These are phyloP conservation scores for Pleurotus giganteus DNA, from an alignment of 768 basidiomycete genomes.

Conservation along the genomic window DNA sequence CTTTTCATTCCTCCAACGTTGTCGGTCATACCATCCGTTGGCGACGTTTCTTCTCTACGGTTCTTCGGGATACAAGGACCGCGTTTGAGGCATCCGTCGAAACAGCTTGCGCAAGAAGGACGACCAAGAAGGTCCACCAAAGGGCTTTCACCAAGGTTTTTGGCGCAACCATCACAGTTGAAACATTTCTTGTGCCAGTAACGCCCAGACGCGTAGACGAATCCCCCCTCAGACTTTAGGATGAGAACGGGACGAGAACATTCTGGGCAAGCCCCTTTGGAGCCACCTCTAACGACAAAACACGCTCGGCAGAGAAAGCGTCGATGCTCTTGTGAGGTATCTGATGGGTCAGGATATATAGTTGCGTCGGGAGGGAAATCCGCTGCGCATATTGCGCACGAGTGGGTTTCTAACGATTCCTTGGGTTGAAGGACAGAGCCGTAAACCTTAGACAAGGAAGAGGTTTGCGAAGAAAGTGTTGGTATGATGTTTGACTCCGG, in stretches of 20 bases:
- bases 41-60: neutral
- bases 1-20: slow-evolving; percentile 47
- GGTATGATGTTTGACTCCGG: slow-evolving; percentile 62
- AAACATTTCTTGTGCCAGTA: slow-evolving; percentile 87
- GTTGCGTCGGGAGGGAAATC: slow-evolving; percentile 80
- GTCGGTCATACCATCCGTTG: slow-evolving; percentile 13
- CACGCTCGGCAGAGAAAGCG: slow-evolving; percentile 76
- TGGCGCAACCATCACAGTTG: slow-evolving; percentile 68
- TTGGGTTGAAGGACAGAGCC: slow-evolving; percentile 82
- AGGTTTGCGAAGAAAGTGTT: slow-evolving; percentile 46
- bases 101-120: slow-evolving; percentile 79
- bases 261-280: slow-evolving; percentile 67
- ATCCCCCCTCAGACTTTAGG: slow-evolving; percentile 75
- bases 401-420: slow-evolving; percentile 66
- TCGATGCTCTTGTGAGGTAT: slow-evolving; percentile 28
- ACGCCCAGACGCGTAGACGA: slow-evolving; percentile 64
- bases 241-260: slow-evolving; percentile 73
- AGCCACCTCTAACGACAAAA: slow-evolving; percentile 70
- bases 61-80: slow-evolving; percentile 47
- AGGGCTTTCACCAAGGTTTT: slow-evolving; percentile 69
- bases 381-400: slow-evolving; percentile 62
- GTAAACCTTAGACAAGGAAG: slow-evolving; percentile 77
- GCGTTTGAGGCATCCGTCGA: slow-evolving; percentile 69
- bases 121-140: slow-evolving; percentile 83
- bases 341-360: slow-evolving; percentile 74